These are phyloP conservation scores for Jackrogersella multiformis DNA, from an alignment of 495 filamentous ascomycete species.

Conservation along the genomic window DNA sequence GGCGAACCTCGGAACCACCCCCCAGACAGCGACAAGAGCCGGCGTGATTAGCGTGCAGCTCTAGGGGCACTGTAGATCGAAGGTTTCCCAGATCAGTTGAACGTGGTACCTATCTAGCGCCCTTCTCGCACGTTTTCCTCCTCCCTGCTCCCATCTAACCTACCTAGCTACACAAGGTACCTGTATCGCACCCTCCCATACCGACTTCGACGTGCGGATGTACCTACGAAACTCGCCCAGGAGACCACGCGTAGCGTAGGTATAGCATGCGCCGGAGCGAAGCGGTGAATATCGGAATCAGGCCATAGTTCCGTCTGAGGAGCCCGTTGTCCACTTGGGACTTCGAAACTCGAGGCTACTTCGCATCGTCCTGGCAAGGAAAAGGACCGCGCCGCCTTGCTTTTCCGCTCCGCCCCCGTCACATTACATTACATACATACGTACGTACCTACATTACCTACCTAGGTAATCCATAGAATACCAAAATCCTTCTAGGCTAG, in stretches of 20 bases:
- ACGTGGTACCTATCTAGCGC: conserved; percentile 27
- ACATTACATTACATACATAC: no score
- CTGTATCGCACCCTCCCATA: conserved; percentile 5
- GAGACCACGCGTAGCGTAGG: not conserved
- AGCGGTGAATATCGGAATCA: conserved; percentile 37
- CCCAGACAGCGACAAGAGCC: conserved; percentile 37
- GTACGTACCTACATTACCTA: not conserved
- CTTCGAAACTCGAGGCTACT: conserved; percentile 32
- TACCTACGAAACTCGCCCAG: not conserved
- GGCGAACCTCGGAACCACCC: conserved; percentile 39
- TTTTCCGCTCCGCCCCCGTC: conserved; percentile 2
- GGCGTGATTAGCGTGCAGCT: conserved; percentile 44
- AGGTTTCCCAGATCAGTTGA: conserved; percentile 43
- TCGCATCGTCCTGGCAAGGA: conserved; percentile 1
- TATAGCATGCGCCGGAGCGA: conserved; percentile 4
- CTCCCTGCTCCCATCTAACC: conserved; percentile 8
- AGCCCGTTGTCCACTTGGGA: conserved; percentile 3
- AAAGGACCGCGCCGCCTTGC: not conserved
- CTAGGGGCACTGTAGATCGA: conserved; percentile 41
- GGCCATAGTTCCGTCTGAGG: conserved; percentile 21
- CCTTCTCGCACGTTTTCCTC: conserved; percentile 23
- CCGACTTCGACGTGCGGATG: no score
- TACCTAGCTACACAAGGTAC: no score
- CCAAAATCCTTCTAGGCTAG: not conserved
- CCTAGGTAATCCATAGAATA: not conserved